Evolutionary conservation across 176 grass and related monocot genomes (phyloP).

Genomic region (Lolium multiflorum): DNA sequence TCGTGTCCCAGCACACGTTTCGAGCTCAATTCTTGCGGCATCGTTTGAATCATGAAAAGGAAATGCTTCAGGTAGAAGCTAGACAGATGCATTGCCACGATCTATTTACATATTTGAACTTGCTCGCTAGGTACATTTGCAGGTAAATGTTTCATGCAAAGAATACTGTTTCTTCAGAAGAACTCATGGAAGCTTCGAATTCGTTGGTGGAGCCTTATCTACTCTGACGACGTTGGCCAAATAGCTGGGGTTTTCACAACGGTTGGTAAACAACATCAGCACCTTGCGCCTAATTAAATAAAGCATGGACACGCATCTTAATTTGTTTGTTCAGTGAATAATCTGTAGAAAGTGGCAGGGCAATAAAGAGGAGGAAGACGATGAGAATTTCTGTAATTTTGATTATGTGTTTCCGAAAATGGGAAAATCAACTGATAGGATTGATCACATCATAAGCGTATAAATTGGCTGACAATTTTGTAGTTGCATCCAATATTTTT

Average conservation of each 20-base stretch:
- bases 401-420: no score
- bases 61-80: constrained; percentile 44
- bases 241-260: constrained; percentile 2
- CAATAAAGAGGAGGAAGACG: background rate
- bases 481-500: no score
- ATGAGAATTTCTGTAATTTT: no score
- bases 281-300: background rate
- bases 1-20: background rate
- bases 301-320: background rate
- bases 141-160: background rate
- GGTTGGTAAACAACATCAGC: constrained; percentile 33
- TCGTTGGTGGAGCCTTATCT: constrained; percentile 15
- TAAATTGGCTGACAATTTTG: no score
- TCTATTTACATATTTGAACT: background rate
- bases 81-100: background rate
- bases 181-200: constrained; percentile 27
- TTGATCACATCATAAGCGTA: no score
- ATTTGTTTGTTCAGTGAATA: background rate
- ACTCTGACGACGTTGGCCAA: constrained; percentile 9
- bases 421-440: no score
- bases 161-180: background rate
- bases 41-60: constrained; percentile 21
- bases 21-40: background rate
- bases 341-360: background rate
- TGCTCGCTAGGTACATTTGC: constrained; percentile 4